These are phyloP conservation scores for Aspergillus sp. DNA, from an alignment of 2,329 filamentous ascomycete species.

Conservation along the genomic window DNA sequence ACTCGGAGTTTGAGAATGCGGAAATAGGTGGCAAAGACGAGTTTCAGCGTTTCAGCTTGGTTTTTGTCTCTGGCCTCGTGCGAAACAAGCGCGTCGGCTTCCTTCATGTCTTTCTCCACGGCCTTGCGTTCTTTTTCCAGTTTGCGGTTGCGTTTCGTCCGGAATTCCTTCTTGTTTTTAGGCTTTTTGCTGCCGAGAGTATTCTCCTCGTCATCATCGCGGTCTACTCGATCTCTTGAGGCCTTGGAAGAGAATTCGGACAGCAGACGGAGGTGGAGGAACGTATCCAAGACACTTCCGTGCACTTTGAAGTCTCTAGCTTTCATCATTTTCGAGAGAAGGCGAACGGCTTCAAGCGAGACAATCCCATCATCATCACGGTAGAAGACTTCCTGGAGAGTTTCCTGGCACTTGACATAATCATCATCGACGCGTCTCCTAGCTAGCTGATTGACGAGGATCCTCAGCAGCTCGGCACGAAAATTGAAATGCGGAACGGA, in stretches of 20 bases:
- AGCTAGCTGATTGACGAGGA: constrained; percentile 83
- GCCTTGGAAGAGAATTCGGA: constrained; percentile 86
- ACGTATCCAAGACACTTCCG: constrained; percentile 85
- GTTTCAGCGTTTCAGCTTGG: constrained; percentile 92
- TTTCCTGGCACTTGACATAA: constrained; percentile 75
- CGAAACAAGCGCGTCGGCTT: constrained; percentile 86
- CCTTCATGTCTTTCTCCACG: constrained; percentile 89
- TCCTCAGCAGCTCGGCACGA: constrained; percentile 81
- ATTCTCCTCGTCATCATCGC: constrained; percentile 52
- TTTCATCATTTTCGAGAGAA: constrained; percentile 95
- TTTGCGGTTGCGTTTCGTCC: constrained; percentile 88
- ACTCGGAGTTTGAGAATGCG: constrained; percentile 84
- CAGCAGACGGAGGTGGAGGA: constrained; percentile 84
- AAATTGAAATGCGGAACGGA: constrained; percentile 98
- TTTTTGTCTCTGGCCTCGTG: constrained; percentile 92
- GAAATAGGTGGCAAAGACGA: constrained; percentile 95
- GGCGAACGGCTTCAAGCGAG: constrained; percentile 80
- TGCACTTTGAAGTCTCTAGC: constrained; percentile 79
- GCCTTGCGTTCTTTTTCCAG: constrained; percentile 80
- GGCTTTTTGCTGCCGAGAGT: constrained; percentile 58
- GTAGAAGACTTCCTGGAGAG: constrained; percentile 79
- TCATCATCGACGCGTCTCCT: constrained; percentile 72
- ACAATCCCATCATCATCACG: constrained; percentile 90
- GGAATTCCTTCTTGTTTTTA: constrained; percentile 80
- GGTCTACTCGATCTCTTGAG: constrained; percentile 77